A percentile compares a stretch with the other conserved stretches of the same genome.
Conservation (phyloP, 2,329 filamentous ascomycete genomes). For the Furcasterigmium sp. region DNA sequence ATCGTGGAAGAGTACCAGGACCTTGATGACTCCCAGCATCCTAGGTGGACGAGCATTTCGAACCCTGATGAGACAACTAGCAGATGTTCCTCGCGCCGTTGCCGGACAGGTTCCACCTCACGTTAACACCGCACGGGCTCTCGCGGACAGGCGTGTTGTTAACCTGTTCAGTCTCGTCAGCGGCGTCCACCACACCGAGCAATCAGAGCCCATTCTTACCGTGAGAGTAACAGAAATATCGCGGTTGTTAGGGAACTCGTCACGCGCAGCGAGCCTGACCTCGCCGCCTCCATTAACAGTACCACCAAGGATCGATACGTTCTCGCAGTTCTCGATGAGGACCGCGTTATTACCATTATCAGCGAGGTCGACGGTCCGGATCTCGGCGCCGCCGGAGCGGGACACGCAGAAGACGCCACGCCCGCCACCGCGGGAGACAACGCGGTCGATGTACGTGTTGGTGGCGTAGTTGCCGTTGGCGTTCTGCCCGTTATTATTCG, state of each 20-base stretch:
- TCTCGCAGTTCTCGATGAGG: conserved; percentile 56
- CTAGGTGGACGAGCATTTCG: too few species aligned
- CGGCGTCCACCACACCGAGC: not conserved
- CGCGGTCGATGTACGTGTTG: conserved; percentile 47
- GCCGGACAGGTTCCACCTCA: conserved; percentile 42
- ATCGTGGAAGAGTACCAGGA: too few species aligned
- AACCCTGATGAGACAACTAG: conserved; percentile 13
- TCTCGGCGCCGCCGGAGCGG: conserved; percentile 46
- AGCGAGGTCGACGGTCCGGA: conserved; percentile 42
- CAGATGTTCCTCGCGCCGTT: conserved; percentile 36
- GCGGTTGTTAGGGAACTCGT: conserved; percentile 47
- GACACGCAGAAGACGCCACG: conserved; percentile 55
- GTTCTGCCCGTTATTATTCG: conserved; percentile 48
- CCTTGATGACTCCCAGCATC: too few species aligned
- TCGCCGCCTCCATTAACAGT: conserved; percentile 50
- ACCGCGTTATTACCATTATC: conserved; percentile 51
- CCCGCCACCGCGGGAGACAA: conserved; percentile 50
- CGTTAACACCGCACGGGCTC: conserved; percentile 48
- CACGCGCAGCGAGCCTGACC: conserved; percentile 45
- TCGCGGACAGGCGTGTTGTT: conserved; percentile 46
- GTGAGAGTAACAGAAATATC: conserved; percentile 43
- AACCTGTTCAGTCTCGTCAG: conserved; percentile 25
- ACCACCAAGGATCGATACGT: conserved; percentile 43
- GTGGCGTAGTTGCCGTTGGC: conserved; percentile 43
- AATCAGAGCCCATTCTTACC: too few species aligned